Base-by-base conservation (phyloP, 1,284 basidiomycete genomes). In the Nidula niveotomentosa region DNA sequence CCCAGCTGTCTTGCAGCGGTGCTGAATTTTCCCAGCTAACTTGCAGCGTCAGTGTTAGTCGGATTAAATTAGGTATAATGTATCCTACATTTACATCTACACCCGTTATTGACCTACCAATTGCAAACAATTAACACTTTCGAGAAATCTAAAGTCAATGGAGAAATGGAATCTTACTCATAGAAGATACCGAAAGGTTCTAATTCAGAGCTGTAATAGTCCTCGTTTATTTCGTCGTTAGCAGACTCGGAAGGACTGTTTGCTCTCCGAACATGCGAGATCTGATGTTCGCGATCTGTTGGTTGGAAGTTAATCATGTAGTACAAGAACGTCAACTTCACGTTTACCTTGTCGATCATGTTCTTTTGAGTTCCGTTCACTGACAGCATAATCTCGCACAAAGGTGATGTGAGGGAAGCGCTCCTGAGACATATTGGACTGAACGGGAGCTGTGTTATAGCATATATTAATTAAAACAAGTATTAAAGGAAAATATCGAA, bases 1-100 rank as follows among this genome's bases (percentile, higher is more conserved):
- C 87, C 87, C 0, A 89, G 74, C 65, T 87, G 86, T 37, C 86
- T 81, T 9, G 86, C 80, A 15, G 86, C 85, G 60, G 87, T 86
- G 45, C 85, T 82, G 62, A 89, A 89, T 66, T 86, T 88, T 43
- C 85, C 78, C 10, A 89, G 76, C 85, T 89, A 63, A 46, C 36
- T 8, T 39, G 36, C n/a, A 39, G 36, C 36, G n/a, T 39, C 36
- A 39, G 36, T 39, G 36, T 39, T 39, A 8, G n/a, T n/a, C n/a
- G n/a, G 36, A 39, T 39, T 39, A n/a, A n/a, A 39, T 39, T 39
- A 8, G 36, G 36, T 39, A 39, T n/a, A 39, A 8, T 8, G 8
- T n/a, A 39, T n/a, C 36, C n/a, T n/a, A 39, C 36, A 8, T 39
- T 39, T 39, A 39, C 8, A n/a, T 39, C 36, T 39, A 39, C 8